Evolutionary conservation across 176 grass and related monocot genomes (phyloP), one percentile per base, ranked within the genome.

Genomic region (Alloteropsis semialata): DNA sequence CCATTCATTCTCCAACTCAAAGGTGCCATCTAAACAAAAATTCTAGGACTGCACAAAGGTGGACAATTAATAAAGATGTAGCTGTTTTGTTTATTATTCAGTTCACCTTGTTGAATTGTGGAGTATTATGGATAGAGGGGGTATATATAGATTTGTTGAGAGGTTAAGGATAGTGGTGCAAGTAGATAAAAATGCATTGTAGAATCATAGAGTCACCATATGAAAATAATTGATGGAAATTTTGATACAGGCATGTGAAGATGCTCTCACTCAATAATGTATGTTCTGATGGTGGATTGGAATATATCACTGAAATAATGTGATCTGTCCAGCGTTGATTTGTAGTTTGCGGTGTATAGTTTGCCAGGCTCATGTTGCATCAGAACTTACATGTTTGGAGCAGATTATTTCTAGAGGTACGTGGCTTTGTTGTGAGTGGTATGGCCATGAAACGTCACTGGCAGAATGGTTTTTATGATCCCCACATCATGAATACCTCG

Each of bases 181-280:
- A 91, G 74, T 88, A 81, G 91, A 87, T 19, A 65, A 82, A 84
- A 81, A 21, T 60, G 37, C 79, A 64, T 74, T 61, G 51, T 78
- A 65, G 80, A 80, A 24, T 48, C 65, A 90, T 88, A 76, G 51
- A 24, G 30, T 75, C 76, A 80, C 55, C 62, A 19, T 60, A 62
- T 65, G 53, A 54, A 77, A 77, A 69, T 89, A 84, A 79, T 84
- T 70, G 61, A 82, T 65, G 69, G 78, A 83, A 70, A 66, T 72
- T 86, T 83, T 83, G 88, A 37, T 43, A 74, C 72, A 41, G 77
- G 61, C 59, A 82, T 70, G 22, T 82, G 27, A 18, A 93, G 85
- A 93, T 93, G 88, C 91, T 80, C 80, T 72, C 29, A 75, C 87
- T 91, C 88, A 88, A 89, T 94, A 91, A 94, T 94, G 79, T 76